Conservation (phyloP, 2,329 filamentous ascomycete genomes). For the Beauveria varroae region DNA sequence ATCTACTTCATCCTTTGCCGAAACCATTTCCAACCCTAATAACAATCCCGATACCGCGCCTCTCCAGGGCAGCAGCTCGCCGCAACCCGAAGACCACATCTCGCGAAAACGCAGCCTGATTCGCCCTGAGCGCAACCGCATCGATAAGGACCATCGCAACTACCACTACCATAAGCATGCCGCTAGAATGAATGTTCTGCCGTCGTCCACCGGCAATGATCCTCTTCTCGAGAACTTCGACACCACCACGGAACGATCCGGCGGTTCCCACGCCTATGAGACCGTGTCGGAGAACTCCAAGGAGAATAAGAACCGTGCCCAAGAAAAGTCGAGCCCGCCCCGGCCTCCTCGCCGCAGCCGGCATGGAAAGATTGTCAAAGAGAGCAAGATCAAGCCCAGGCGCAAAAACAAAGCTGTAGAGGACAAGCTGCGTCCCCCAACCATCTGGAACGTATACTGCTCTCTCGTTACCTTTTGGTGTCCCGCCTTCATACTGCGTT, state of each 20-base stretch:
- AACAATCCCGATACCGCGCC: constrained; percentile 41
- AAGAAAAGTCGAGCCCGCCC: constrained; percentile 22
- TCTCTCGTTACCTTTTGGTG: constrained; percentile 91
- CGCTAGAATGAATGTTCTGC: constrained; percentile 81
- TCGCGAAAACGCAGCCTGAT: constrained; percentile 80
- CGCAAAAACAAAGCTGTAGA: constrained; percentile 47
- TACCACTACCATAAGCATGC: constrained; percentile 96
- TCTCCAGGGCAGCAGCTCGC: constrained; percentile 1
- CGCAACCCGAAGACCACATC: constrained; percentile 28
- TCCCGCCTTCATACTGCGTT: constrained; percentile 74
- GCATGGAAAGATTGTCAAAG: constrained; percentile 59
- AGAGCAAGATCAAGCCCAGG: constrained; percentile 34
- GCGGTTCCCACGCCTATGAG: constrained; percentile 37
- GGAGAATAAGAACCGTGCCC: constrained; percentile 23
- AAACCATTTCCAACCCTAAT: constrained; percentile 49
- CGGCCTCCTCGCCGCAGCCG: constrained; percentile 30
- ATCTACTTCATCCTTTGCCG: constrained; percentile 51
- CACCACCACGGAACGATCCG: constrained; percentile 50
- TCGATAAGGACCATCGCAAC: constrained; percentile 83
- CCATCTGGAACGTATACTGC: constrained; percentile 93
- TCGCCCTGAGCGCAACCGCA: constrained; percentile 77
- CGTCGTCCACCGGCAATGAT: constrained; percentile 88
- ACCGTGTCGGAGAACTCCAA: constrained; percentile 37
- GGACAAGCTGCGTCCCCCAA: constrained; percentile 68
- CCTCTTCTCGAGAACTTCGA: constrained; percentile 75